Evolutionary conservation across 2,329 filamentous ascomycete species (phyloP), one percentile per base, ranked within the genome.

Genomic region (Botrytis galanthina): DNA sequence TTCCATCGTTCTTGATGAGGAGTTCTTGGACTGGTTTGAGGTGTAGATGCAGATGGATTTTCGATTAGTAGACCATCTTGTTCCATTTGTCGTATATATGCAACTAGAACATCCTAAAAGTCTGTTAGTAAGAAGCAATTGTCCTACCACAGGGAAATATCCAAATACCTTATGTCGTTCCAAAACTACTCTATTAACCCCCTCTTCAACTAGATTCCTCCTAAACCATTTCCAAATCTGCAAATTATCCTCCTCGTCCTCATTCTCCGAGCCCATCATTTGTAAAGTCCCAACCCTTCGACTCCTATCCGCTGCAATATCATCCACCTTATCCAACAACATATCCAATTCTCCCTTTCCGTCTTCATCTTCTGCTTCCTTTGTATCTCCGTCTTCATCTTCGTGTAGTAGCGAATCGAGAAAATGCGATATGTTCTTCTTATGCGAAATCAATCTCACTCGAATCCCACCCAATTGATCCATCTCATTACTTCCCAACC

Each of bases 281-380:
- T 57, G 51, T 32, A 71, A 81, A 82, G 74, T 75, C 66, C 75
- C 82, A 81, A 70, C 69, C 48, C 84, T 83, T 18, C 83, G 82
- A 69, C 86, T 86, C 37, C 90, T 83, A 18, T 84, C 84, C 18
- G 83, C 80, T 4, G 89, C 88, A 75, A 91, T 86, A 44, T 81
- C 81, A 76, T 91, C 88, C 46, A 91, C 86, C 77, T 90, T 89
- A 78, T 88, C 86, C 79, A 89, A 87, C 78, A 91, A 89, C 12
- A 80, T 79, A 73, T 90, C 86, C 48, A 89, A 81, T 63, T 82
- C 67, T 82, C 79, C 75, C n/a, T 57, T 57, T 9, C 51, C 51
- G 16, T 32, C 51, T 16, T 9, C 1, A 7, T 3, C 51, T 29
- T 57, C 51, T 57, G 12, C 12, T 75, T 77, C 76, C 16, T 78